A percentile compares a stretch with the other conserved stretches of the same genome.
phyloP scores from a whole-genome alignment of 768 basidiomycete genomes.

The Trametes punicea region DNA sequence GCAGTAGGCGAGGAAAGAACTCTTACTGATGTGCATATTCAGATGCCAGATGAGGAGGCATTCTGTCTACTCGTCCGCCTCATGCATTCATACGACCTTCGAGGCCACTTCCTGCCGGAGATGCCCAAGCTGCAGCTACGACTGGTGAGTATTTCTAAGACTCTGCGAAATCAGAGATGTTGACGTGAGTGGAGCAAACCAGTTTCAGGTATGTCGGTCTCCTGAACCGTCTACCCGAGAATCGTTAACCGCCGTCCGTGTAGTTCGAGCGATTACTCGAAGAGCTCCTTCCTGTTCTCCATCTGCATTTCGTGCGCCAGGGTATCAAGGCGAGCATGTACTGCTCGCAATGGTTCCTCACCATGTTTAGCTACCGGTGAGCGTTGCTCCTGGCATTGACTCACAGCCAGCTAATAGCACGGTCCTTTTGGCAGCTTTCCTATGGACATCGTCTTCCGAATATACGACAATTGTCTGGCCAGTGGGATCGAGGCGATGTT shows the following conservation, averaged over 20 bases:
- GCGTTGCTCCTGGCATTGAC: conserved; percentile 17
- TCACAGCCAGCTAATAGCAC: no score
- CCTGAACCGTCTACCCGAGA: neutral
- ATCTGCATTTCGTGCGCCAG: conserved; percentile 90
- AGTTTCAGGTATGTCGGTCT: conserved; percentile 56
- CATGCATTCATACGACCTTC: conserved; percentile 95
- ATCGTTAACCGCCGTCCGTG: conserved; percentile 3
- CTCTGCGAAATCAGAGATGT: no score
- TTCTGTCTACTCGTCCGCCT: conserved; percentile 92
- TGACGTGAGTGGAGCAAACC: neutral
- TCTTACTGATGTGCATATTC: neutral
- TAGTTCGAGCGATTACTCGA: conserved; percentile 95
- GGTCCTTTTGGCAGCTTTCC: conserved; percentile 68
- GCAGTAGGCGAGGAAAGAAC: neutral
- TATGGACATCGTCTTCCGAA: conserved; percentile 88
- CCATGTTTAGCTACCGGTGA: conserved; percentile 92
- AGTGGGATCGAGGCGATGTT: conserved; percentile 98
- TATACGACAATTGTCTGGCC: conserved; percentile 94
- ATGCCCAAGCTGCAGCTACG: conserved; percentile 97
- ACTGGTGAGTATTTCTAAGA: conserved; percentile 44
- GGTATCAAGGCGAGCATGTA: conserved; percentile 98
- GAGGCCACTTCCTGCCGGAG: conserved; percentile 97
- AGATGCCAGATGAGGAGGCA: conserved; percentile 99
- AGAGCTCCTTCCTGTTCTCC: conserved; percentile 87
- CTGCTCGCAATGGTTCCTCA: conserved; percentile 98